Evolutionary conservation across 1,284 basidiomycete species (phyloP).

Genomic region (Lentinula novae-zelandiae): DNA sequence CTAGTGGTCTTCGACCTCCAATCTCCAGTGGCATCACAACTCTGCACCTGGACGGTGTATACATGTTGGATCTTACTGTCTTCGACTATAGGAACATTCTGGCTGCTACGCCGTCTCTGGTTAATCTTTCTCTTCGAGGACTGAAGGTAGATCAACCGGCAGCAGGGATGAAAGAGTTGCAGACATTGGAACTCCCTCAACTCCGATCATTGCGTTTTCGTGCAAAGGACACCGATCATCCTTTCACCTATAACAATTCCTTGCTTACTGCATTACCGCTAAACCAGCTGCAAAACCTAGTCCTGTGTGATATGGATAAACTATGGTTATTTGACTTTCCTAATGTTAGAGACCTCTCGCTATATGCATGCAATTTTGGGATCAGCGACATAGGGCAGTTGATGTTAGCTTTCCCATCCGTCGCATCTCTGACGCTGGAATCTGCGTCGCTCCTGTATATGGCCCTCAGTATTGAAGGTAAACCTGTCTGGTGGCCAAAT

Average conservation of each 20-base stretch:
- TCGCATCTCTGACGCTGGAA: conserved; percentile 15
- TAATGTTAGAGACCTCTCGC: conserved; percentile 26
- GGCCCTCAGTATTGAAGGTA: conserved; percentile 5
- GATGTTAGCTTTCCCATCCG: conserved; percentile 29
- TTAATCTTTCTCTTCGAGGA: conserved; percentile 37
- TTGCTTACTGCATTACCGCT: conserved; percentile 23
- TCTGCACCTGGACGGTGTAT: conserved; percentile 37
- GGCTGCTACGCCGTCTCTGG: conserved; percentile 26
- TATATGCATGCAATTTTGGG: conserved; percentile 29
- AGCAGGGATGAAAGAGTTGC: background rate
- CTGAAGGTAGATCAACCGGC: conserved; percentile 26
- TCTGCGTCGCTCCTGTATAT: conserved; percentile 17
- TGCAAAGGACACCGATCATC: conserved; percentile 22
- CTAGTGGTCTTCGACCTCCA: conserved; percentile 37
- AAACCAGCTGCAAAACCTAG: conserved; percentile 31
- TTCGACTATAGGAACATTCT: conserved; percentile 31
- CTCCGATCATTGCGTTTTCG: conserved; percentile 33
- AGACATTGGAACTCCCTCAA: conserved; percentile 22
- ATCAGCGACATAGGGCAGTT: conserved; percentile 27
- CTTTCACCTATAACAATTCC: conserved; percentile 23
- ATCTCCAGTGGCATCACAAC: conserved; percentile 27
- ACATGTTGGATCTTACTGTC: conserved; percentile 29
- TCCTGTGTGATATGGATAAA: conserved; percentile 28
- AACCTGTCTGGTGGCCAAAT: conserved; percentile 14
- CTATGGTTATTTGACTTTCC: conserved; percentile 29